Percentiles rank a stretch among this genome's conserved stretches.
phyloP scores from a whole-genome alignment of 2,329 filamentous ascomycete species.

The Fusarium pseudoanthophilum region DNA sequence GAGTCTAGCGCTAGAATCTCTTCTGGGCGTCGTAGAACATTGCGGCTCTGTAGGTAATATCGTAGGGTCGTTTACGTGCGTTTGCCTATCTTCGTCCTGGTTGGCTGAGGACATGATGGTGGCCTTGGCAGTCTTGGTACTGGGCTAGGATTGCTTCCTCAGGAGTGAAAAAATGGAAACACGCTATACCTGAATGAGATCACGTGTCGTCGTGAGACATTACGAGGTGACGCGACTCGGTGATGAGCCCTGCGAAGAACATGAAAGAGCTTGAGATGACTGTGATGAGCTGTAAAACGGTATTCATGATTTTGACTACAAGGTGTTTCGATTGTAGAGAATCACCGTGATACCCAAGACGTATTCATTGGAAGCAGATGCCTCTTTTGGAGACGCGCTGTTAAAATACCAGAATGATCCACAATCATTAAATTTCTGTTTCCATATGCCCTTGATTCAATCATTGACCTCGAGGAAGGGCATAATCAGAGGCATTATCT shows the following conservation, averaged over 20 bases:
- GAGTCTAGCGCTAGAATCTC: fast-evolving
- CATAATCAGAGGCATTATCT: neutral
- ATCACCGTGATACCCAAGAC: neutral
- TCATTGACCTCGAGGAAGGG: fast-evolving
- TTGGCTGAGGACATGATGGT: neutral
- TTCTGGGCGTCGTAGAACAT: fast-evolving
- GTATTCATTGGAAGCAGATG: neutral
- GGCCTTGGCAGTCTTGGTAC: neutral
- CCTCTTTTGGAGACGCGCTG: neutral
- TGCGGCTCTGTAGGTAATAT: neutral
- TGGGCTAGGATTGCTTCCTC: neutral
- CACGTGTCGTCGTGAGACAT: neutral
- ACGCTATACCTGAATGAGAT: neutral
- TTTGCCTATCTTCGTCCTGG: neutral
- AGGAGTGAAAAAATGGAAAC: neutral
- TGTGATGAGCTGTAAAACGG: fast-evolving
- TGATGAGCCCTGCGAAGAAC: too few relatives aligned
- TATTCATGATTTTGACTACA: too few relatives aligned
- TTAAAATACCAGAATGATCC: neutral
- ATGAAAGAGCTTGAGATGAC: fast-evolving
- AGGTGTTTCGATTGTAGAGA: neutral
- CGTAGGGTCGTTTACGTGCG: fast-evolving
- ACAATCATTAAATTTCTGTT: neutral
- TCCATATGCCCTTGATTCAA: neutral
- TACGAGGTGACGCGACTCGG: neutral